A percentile compares a stretch with the other conserved stretches of the same genome.
Evolutionary conservation across 768 basidiomycete species (phyloP).

Genomic region (Inosperma sp.): DNA sequence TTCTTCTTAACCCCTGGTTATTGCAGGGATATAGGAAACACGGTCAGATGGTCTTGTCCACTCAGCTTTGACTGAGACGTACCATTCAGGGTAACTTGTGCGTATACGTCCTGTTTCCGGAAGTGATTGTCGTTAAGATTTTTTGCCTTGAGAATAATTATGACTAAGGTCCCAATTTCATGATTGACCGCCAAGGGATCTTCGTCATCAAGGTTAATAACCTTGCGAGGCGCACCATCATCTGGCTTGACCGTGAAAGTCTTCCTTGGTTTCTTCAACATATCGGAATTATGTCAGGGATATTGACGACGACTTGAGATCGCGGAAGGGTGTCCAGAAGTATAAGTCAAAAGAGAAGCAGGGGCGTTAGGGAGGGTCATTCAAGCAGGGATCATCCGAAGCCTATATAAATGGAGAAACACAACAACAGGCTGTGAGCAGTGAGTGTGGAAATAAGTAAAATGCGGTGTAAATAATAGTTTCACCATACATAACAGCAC

Average conservation of each 20-base stretch:
- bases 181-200: constrained; percentile 25
- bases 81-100: constrained; percentile 56
- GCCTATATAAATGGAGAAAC: too few species aligned
- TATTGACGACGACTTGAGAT: too few species aligned
- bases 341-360: too few species aligned
- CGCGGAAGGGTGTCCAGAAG: too few species aligned
- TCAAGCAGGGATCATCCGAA: too few species aligned
- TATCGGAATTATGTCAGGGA: constrained; percentile 45
- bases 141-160: constrained; percentile 81
- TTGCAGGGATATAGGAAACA: not conserved
- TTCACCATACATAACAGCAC: too few species aligned
- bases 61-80: constrained; percentile 10
- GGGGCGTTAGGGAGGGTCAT: too few species aligned
- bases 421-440: too few species aligned
- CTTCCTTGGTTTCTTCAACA: constrained; percentile 6
- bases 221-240: constrained; percentile 8
- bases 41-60: not conserved
- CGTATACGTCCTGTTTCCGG: constrained; percentile 90
- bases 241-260: not conserved
- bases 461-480: too few species aligned
- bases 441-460: too few species aligned
- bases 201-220: constrained; percentile 14
- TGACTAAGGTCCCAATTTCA: constrained; percentile 71
- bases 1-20: constrained; percentile 53
- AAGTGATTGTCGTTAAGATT: constrained; percentile 83